phyloP scores from a whole-genome alignment of 495 filamentous ascomycete species.

The Penicillium pulvis region DNA sequence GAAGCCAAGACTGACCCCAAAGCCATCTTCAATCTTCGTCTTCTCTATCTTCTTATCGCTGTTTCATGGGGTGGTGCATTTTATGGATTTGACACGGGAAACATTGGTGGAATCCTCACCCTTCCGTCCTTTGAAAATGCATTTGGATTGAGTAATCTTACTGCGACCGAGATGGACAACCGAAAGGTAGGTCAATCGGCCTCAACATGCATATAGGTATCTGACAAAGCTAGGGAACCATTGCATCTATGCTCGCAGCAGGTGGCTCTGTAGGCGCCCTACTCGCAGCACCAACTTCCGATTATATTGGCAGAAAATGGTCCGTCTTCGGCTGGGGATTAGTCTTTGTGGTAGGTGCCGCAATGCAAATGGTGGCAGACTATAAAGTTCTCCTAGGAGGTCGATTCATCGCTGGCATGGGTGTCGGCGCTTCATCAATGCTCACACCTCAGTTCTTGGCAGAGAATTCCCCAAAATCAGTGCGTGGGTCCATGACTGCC shows the following conservation, averaged over 20 bases:
- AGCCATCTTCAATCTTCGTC: slow-evolving; percentile 32
- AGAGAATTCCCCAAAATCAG: slow-evolving; percentile 36
- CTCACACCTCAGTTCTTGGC: slow-evolving; percentile 27
- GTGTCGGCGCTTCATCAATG: slow-evolving; percentile 26
- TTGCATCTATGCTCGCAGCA: slow-evolving; percentile 62
- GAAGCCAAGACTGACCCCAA: slow-evolving; percentile 27
- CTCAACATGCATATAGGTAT: slow-evolving; percentile 41
- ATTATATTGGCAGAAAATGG: slow-evolving; percentile 55
- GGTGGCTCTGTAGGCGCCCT: slow-evolving; percentile 61
- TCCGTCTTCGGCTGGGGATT: slow-evolving; percentile 51
- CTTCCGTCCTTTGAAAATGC: slow-evolving; percentile 57
- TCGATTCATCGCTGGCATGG: slow-evolving; percentile 48
- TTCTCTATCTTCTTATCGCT: slow-evolving; percentile 25
- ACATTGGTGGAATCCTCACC: slow-evolving; percentile 65
- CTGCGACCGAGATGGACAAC: slow-evolving; percentile 21
- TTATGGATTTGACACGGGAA: slow-evolving; percentile 66
- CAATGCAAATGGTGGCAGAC: slow-evolving; percentile 57
- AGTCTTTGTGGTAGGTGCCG: slow-evolving; percentile 60
- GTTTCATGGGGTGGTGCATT: slow-evolving; percentile 32
- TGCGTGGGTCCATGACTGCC: slow-evolving; percentile 30
- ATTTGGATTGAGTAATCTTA: slow-evolving; percentile 22
- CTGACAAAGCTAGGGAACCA: slow-evolving; percentile 55
- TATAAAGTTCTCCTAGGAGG: slow-evolving; percentile 33
- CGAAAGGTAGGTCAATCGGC: slow-evolving; percentile 17
- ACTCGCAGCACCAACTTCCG: slow-evolving; percentile 54